These are phyloP conservation scores for Knoxdaviesia capensis DNA, from an alignment of 2,329 filamentous ascomycete genomes.

Conservation along the genomic window DNA sequence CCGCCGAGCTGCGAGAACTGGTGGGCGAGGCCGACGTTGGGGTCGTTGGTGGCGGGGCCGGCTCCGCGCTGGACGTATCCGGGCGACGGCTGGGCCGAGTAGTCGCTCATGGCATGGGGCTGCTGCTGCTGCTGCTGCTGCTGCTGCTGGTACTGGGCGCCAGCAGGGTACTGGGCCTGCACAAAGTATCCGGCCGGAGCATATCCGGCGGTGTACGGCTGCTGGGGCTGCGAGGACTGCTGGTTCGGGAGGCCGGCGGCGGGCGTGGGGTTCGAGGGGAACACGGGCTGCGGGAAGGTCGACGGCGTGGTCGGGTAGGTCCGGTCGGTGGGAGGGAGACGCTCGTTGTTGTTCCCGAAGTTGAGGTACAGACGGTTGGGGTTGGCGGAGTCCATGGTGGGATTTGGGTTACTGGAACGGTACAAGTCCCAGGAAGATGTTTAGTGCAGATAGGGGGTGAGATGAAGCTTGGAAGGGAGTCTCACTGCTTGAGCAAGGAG, in stretches of 20 bases:
- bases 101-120: slow-evolving; percentile 23
- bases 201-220: slow-evolving; percentile 11
- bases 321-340: slow-evolving; percentile 39
- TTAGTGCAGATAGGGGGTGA: too few relatives aligned
- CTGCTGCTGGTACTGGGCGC: slow-evolving; percentile 30
- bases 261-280: slow-evolving; percentile 23
- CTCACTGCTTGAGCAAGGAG: too few relatives aligned
- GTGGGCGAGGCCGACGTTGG: slow-evolving; percentile 77
- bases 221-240: slow-evolving; percentile 10
- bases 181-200: slow-evolving; percentile 2
- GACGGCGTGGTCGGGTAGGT: slow-evolving; percentile 79
- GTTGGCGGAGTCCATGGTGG: slow-evolving; percentile 30
- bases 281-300: slow-evolving; percentile 85
- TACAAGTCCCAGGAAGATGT: too few relatives aligned
- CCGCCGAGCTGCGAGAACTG: slow-evolving; percentile 84
- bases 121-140: slow-evolving; percentile 24
- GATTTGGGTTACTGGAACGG: too few relatives aligned
- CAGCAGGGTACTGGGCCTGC: slow-evolving; percentile 3
- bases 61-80: slow-evolving; percentile 31
- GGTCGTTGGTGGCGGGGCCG: slow-evolving; percentile 50
- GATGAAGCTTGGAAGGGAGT: too few relatives aligned
- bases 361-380: slow-evolving; percentile 47
- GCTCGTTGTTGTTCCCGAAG: slow-evolving; percentile 44
- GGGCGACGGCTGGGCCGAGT: slow-evolving; percentile 22
- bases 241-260: slow-evolving; percentile 9